A percentile compares a stretch with the other conserved stretches of the same genome.
These are phyloP conservation scores for Ustilago sp. DNA, from an alignment of 1,284 basidiomycete genomes.

Conservation along the genomic window DNA sequence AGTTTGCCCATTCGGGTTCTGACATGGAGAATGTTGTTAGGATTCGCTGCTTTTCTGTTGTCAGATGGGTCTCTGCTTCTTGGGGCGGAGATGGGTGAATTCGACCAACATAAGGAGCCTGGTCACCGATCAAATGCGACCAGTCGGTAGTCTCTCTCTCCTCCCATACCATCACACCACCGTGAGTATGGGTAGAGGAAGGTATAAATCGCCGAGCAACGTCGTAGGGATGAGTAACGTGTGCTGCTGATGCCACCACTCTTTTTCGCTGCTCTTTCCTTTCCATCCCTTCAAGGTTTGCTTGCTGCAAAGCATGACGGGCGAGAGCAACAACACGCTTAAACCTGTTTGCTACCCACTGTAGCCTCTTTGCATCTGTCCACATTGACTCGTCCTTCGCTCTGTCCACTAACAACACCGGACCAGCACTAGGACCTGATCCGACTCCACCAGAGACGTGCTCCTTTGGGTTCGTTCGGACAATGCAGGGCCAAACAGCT, in stretches of 20 bases:
- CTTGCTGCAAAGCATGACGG: constrained; percentile 8
- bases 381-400: constrained; percentile 42
- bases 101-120: constrained; percentile 29
- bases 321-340: constrained; percentile 46
- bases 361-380: constrained; percentile 19
- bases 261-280: constrained; percentile 3
- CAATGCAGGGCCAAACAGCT: constrained; percentile 64
- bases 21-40: constrained; percentile 22
- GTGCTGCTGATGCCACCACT: constrained; percentile 37
- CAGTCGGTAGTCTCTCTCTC: constrained; percentile 36
- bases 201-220: constrained; percentile 4
- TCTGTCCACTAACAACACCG: constrained; percentile 53
- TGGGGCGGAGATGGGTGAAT: background rate
- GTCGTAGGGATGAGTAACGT: constrained; percentile 51
- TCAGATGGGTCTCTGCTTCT: background rate
- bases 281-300: constrained; percentile 6
- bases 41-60: constrained; percentile 1
- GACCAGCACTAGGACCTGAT: background rate
- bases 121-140: constrained; percentile 14
- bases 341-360: constrained; percentile 41
- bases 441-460: constrained; percentile 10
- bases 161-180: background rate
- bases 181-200: background rate
- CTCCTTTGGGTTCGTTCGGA: constrained; percentile 53
- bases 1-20: constrained; percentile 17